Percentiles rank a stretch among this genome's conserved stretches.
These are phyloP conservation scores for Coemansia sp. DNA, from an alignment of 192 early-diverging fungal species.

Conservation along the genomic window DNA sequence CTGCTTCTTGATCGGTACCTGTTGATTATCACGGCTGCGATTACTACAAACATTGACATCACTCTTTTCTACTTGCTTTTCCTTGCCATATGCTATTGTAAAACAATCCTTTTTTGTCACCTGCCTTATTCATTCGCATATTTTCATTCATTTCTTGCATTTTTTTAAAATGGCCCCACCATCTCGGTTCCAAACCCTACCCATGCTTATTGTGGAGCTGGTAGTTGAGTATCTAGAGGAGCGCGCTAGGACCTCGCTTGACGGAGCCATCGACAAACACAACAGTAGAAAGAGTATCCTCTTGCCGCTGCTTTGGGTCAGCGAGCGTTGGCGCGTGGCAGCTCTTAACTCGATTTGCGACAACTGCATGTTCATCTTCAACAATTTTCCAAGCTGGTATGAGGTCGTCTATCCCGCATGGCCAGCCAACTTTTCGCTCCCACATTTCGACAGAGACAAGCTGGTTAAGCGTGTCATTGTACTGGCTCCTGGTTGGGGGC, in stretches of 20 bases:
- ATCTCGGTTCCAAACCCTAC: neutral
- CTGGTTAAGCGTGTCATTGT: neutral
- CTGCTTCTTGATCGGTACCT: neutral
- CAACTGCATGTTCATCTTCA: neutral
- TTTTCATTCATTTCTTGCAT: neutral
- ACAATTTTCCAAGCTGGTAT: neutral
- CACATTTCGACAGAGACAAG: neutral
- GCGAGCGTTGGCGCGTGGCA: neutral
- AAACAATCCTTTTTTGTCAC: neutral
- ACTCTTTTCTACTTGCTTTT: neutral
- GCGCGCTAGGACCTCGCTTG: neutral
- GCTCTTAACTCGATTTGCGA: neutral
- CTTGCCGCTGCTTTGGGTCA: neutral
- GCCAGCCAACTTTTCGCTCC: neutral
- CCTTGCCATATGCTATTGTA: neutral
- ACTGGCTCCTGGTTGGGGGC: neutral
- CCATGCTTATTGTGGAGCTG: conserved; percentile 5
- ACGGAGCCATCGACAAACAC: neutral
- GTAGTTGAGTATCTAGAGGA: neutral
- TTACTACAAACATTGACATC: neutral
- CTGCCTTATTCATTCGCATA: neutral
- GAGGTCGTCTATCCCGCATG: neutral
- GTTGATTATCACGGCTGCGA: neutral
- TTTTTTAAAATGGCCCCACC: neutral
- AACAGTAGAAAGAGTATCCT: neutral